These are phyloP conservation scores for Emericellopsis terricola DNA, from an alignment of 495 filamentous ascomycete species.

Conservation along the genomic window DNA sequence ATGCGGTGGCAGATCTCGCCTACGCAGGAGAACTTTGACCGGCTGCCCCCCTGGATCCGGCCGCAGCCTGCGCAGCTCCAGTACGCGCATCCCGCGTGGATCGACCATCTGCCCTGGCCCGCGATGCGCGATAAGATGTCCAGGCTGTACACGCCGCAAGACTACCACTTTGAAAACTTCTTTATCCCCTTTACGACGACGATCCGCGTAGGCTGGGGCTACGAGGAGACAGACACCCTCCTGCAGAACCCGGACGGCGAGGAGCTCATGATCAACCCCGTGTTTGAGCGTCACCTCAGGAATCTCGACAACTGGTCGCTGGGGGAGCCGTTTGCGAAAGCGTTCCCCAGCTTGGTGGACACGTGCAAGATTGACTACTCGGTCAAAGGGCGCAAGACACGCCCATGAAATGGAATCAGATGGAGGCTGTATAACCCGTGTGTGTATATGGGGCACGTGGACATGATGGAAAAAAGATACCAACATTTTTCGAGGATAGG, in stretches of 20 bases:
- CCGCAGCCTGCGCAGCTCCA: constrained; percentile 44
- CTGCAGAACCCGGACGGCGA: constrained; percentile 33
- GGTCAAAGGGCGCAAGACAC: constrained; percentile 3
- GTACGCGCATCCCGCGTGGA: constrained; percentile 52
- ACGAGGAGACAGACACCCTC: constrained; percentile 45
- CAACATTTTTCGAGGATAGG: too few relatives aligned
- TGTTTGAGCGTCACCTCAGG: constrained; percentile 56
- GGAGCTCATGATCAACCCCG: constrained; percentile 57
- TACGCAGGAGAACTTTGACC: constrained; percentile 52
- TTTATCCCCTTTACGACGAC: constrained; percentile 64
- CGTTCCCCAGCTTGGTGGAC: constrained; percentile 42
- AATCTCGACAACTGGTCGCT: constrained; percentile 58
- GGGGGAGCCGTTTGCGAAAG: constrained; percentile 45
- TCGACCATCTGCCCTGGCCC: constrained; percentile 63
- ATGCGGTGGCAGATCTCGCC: constrained; percentile 72
- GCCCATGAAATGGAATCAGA: too few relatives aligned
- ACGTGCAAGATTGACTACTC: constrained; percentile 18
- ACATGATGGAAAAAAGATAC: too few relatives aligned
- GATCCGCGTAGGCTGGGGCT: constrained; percentile 58
- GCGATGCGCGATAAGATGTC: constrained; percentile 48
- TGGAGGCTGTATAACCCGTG: too few relatives aligned
- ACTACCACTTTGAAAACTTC: constrained; percentile 51
- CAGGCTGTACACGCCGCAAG: constrained; percentile 19
- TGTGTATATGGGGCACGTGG: too few relatives aligned
- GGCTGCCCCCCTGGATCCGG: constrained; percentile 47